Percentiles rank a stretch among this genome's conserved stretches.
These are phyloP conservation scores for Lasiosphaeris hirsuta DNA, from an alignment of 495 filamentous ascomycete species.

Conservation along the genomic window DNA sequence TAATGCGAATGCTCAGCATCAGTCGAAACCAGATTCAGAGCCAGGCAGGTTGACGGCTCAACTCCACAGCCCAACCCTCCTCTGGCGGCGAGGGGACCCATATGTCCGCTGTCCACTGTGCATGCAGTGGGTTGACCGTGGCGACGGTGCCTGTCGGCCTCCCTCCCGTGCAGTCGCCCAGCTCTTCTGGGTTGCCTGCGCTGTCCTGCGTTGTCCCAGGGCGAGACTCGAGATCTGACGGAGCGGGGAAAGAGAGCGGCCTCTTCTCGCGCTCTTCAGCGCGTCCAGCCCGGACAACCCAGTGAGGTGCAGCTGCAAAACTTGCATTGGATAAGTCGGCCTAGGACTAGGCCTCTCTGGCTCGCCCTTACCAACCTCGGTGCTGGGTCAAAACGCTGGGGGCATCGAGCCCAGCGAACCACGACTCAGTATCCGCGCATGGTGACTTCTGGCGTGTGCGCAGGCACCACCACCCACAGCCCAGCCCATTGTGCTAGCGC, in stretches of 20 bases:
- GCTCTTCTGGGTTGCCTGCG: background rate
- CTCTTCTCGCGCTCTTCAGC: background rate
- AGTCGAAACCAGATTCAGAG: no score
- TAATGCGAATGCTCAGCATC: background rate
- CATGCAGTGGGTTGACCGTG: background rate
- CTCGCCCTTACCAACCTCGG: conserved; percentile 7
- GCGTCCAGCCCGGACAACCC: background rate
- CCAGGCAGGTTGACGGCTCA: background rate
- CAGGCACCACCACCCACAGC: conserved; percentile 7
- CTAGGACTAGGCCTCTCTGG: background rate
- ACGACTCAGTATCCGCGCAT: conserved; percentile 13
- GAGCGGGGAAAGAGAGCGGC: conserved; percentile 3
- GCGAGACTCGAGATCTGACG: background rate
- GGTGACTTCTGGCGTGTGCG: conserved; percentile 17
- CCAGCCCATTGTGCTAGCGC: conserved; percentile 19
- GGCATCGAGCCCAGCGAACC: conserved; percentile 16
- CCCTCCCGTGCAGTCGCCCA: no score
- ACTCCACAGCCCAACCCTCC: background rate
- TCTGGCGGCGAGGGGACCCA: conserved; percentile 6
- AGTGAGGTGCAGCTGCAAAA: background rate
- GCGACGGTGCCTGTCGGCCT: conserved; percentile 2
- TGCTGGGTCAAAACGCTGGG: conserved; percentile 18
- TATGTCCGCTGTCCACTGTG: background rate
- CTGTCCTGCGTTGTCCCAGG: background rate
- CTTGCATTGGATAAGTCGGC: conserved; percentile 1